Conservation (phyloP, 257 asterid genomes). For the Solanum rostratum region DNA sequence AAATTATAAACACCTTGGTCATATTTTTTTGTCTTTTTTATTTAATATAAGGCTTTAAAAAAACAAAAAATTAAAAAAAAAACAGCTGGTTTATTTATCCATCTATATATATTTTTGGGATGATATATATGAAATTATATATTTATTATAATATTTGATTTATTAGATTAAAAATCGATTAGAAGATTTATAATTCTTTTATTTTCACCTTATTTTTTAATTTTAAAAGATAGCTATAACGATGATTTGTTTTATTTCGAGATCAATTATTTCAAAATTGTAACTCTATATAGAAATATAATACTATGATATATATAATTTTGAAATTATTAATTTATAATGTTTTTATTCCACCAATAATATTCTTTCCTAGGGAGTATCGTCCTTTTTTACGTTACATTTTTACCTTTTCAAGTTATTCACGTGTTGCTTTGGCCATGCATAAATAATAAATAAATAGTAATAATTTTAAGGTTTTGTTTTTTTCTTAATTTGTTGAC, state of each 20-base stretch:
- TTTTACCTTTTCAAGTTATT: conserved; percentile 16
- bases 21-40: not conserved
- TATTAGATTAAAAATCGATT: not conserved
- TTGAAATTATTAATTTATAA: not conserved
- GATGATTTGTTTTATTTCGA: not conserved
- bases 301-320: not conserved
- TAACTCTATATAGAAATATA: not conserved
- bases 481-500: conserved; percentile 34
- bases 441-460: not conserved
- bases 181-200: too few species aligned
- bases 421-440: conserved; percentile 37
- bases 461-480: conserved; percentile 30
- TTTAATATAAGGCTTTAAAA: not conserved
- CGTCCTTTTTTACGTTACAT: conserved; percentile 10
- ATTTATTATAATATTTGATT: not conserved
- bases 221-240: too few species aligned
- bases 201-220: too few species aligned
- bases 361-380: conserved; percentile 14
- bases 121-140: not conserved
- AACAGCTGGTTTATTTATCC: too few species aligned
- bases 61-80: too few species aligned
- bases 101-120: too few species aligned
- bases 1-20: conserved; percentile 1
- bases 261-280: too few species aligned
- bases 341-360: not conserved